These are phyloP conservation scores for Penicillium sp. DNA, from an alignment of 2,329 filamentous ascomycete species.

Conservation along the genomic window DNA sequence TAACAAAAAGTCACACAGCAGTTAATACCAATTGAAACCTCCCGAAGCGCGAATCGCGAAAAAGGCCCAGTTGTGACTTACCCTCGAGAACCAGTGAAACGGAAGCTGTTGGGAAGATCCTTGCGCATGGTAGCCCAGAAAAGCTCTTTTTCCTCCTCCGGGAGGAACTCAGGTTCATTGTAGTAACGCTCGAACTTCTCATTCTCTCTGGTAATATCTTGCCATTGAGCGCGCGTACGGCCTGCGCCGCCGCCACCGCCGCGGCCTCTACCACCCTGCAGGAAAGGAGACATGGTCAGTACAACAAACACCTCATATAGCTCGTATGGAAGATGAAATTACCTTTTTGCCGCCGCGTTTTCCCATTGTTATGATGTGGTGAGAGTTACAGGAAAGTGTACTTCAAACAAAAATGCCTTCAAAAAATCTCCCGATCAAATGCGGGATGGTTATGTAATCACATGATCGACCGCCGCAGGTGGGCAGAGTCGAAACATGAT, in stretches of 20 bases:
- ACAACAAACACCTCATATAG: not conserved
- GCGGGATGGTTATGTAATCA: slow-evolving; percentile 6
- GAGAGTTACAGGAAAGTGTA: slow-evolving; percentile 4
- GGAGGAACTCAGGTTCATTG: slow-evolving; percentile 69
- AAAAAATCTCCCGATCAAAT: slow-evolving; percentile 17
- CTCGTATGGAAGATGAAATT: not conserved
- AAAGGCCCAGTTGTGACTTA: slow-evolving; percentile 40
- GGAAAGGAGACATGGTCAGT: slow-evolving; percentile 19
- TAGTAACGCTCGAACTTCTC: slow-evolving; percentile 85
- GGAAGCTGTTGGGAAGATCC: slow-evolving; percentile 94
- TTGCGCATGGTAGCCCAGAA: slow-evolving; percentile 83
- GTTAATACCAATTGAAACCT: slow-evolving; percentile 10
- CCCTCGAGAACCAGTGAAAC: slow-evolving; percentile 94
- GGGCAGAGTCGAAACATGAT: slow-evolving; percentile 10
- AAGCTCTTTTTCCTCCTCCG: slow-evolving; percentile 70
- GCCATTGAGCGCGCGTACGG: slow-evolving; percentile 48
- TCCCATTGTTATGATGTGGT: slow-evolving; percentile 26
- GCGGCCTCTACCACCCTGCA: slow-evolving; percentile 41
- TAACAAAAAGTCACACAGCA: slow-evolving; percentile 34
- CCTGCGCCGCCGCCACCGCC: slow-evolving; percentile 44
- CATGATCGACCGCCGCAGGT: not conserved
- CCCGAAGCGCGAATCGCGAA: slow-evolving; percentile 3
- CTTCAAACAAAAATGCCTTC: slow-evolving; percentile 10
- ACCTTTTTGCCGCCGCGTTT: slow-evolving; percentile 34
- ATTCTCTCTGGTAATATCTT: slow-evolving; percentile 72